Base-by-base conservation (phyloP, 2,329 filamentous ascomycete species). In the Neurospora crassa region DNA sequence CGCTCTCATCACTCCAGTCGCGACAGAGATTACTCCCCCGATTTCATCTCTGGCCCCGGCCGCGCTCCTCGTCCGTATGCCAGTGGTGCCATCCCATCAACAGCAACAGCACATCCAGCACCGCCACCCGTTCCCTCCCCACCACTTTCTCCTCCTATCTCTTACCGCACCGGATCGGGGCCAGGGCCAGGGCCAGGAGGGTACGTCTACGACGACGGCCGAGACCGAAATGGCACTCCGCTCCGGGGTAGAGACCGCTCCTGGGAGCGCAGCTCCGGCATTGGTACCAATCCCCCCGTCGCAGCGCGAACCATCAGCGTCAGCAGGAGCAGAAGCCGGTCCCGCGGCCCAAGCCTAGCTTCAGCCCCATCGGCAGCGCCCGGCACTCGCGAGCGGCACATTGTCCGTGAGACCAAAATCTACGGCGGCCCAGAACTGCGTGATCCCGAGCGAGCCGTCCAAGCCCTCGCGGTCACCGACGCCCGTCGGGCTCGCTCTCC, bases 61-160 rank as follows among this genome's bases (percentile, higher is more conserved):
- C 47, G 47, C 7, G 47, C 29, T 34, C 47, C 47, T 2, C 67
- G 34, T 24, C 69, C 53, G 11, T 72, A 72, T 67, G 68, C 71
- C 34, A 59, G 59, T 16, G 68, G 29, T 42, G 43, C 37, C 42
- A 37, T 67, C 45, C 42, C 71, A 68, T 37, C 72, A 67, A 47
- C 43, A 70, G 6, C 72, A 74, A 45, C 42, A 70, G 8, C 67
- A 71, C 69, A 72, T 63, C 53, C 70, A 70, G 68, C 69, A 71
- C 41, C 67, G 67, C 68, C 63, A 69, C 20, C 70, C 16, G 24
- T 53, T 67, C 12, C 63, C 67, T 10, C n/a, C 41, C 43, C 20
- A 40, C 45, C 53, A 41, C 68, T 47, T 37, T 29, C 40, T 41
- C 45, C 18, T 14, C 47, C 68, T 34, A 40, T 34, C 34, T 40